Evolutionary conservation across 2,329 filamentous ascomycete genomes (phyloP), one percentile per base, ranked within the genome.

Genomic region (Cercospora canescens): DNA sequence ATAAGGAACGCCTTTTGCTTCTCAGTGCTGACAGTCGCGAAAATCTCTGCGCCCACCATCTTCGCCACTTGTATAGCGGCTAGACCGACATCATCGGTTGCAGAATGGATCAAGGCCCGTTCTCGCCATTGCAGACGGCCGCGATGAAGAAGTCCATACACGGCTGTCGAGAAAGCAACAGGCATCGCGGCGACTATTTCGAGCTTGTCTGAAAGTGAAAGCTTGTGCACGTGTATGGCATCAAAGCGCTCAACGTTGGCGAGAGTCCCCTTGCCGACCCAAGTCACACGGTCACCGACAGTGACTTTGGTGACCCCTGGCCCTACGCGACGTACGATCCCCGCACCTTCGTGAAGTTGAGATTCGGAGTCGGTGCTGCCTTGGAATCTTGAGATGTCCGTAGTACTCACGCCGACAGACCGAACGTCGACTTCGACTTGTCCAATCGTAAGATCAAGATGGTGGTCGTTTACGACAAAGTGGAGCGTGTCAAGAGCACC

Each of bases 241-340:
- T 50, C 45, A 26, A 50, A 50, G 45, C 45, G 45, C 45, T 50
- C 45, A 6, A 50, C 45, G 71, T 72, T 69, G n/a, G 63, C 50
- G 56, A 67, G 67, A 12, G 62, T 39, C 9, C 64, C 63, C 18
- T 64, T 60, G 12, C 62, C 54, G 58, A 60, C 54, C 11, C 58
- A 48, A 12, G 66, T 34, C 21, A 73, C 70, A 11, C 75, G 67
- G 24, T 77, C 67, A 12, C 76, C 78, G 7, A 65, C 54, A 30
- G 66, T 71, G 4, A 75, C 52, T n/a, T 65, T 56, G 7, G 21
- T 62, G 60, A 77, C 73, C 14, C 72, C 71, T 16, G 55, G n/a
- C 32, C 63, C 79, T 2, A 80, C 75, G 9, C 69, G 6, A 3
- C 52, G 60, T 45, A 78, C 65, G 26, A 76, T 63, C 4, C 79